Evolutionary conservation across 2,329 filamentous ascomycete genomes (phyloP).

Genomic region (Pseudocercospora fuligena): DNA sequence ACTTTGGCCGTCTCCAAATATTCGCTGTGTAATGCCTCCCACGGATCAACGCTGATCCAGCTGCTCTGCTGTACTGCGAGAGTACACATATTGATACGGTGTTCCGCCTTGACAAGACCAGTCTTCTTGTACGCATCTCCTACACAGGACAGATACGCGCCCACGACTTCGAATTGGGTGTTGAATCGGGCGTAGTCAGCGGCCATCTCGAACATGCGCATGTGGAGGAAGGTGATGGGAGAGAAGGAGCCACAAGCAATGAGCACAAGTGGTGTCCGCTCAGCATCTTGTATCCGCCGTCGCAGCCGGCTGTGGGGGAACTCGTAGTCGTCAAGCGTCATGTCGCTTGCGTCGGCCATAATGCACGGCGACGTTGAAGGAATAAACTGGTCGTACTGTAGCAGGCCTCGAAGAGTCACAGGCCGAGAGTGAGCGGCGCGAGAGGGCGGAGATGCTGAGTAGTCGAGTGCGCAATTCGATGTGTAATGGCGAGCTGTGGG

Average conservation of each 20-base stretch:
- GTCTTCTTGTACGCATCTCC: slow-evolving; percentile 79
- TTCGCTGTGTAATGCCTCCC: slow-evolving; percentile 82
- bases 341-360: slow-evolving; percentile 37
- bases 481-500: background rate
- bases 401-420: slow-evolving; percentile 14
- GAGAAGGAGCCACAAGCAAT: slow-evolving; percentile 67
- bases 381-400: slow-evolving; percentile 22
- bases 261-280: slow-evolving; percentile 67
- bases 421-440: background rate
- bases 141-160: slow-evolving; percentile 82
- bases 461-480: background rate
- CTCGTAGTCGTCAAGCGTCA: slow-evolving; percentile 56
- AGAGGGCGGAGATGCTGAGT: background rate
- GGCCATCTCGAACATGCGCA: slow-evolving; percentile 89
- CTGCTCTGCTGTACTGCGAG: slow-evolving; percentile 76
- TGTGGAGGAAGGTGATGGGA: slow-evolving; percentile 65
- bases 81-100: slow-evolving; percentile 84
- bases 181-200: slow-evolving; percentile 77
- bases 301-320: slow-evolving; percentile 67
- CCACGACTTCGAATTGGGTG: slow-evolving; percentile 81
- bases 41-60: slow-evolving; percentile 84
- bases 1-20: slow-evolving; percentile 90
- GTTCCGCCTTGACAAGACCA: slow-evolving; percentile 72
- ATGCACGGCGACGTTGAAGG: slow-evolving; percentile 7
- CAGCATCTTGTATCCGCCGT: slow-evolving; percentile 59